Percentiles rank a stretch among this genome's conserved stretches.
Evolutionary conservation across 495 filamentous ascomycete species (phyloP).

Genomic region (Schizothecium vesticola): DNA sequence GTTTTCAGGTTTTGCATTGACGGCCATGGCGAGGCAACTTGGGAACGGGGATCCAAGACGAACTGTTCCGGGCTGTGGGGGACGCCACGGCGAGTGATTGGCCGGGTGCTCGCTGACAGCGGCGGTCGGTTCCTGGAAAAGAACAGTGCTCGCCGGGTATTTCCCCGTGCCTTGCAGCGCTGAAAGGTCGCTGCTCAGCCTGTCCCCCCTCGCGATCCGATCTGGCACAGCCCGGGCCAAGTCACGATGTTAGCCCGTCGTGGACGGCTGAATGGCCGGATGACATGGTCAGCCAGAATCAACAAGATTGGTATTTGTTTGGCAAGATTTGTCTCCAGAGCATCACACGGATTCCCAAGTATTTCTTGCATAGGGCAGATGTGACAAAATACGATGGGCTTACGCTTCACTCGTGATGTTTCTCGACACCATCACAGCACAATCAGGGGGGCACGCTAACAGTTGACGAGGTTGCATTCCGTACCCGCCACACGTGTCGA

Average conservation of each 20-base stretch:
- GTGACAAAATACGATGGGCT: not conserved
- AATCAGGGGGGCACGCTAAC: slow-evolving; percentile 1
- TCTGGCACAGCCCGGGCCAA: not conserved
- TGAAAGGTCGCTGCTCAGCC: slow-evolving; percentile 8
- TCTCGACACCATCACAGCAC: not conserved
- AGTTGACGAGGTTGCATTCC: slow-evolving; percentile 1
- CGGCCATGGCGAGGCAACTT: not conserved
- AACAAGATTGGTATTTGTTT: not conserved
- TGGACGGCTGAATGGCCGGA: not conserved
- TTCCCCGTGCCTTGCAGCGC: slow-evolving; percentile 16
- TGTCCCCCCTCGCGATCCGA: not conserved
- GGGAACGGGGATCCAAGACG: slow-evolving; percentile 7
- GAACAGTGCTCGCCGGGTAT: slow-evolving; percentile 6
- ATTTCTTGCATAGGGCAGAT: not conserved
- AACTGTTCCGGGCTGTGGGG: slow-evolving; percentile 3
- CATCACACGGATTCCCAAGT: not conserved
- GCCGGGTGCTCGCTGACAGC: not conserved
- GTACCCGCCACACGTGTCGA: slow-evolving; percentile 1
- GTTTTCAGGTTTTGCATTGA: slow-evolving; percentile 4
- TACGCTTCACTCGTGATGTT: not conserved
- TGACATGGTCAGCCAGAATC: not conserved
- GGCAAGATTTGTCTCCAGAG: not conserved
- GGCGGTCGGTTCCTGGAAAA: slow-evolving; percentile 13
- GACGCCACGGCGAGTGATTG: not conserved
- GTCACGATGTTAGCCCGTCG: not conserved